Evolutionary conservation across 1,284 basidiomycete genomes (phyloP).

Genomic region (Marasmius oreades): DNA sequence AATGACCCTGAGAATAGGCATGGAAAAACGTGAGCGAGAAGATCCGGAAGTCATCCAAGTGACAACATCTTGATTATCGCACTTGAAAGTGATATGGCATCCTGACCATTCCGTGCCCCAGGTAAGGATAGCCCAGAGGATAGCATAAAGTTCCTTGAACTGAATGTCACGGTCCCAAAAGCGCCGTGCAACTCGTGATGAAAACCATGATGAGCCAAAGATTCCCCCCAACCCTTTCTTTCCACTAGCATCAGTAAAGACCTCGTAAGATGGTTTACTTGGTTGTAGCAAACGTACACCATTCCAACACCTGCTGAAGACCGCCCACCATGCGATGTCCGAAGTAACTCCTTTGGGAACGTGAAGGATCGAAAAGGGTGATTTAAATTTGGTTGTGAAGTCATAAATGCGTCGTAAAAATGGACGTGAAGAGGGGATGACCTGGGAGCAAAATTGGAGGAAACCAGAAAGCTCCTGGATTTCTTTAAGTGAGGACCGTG

Average conservation of each 20-base stretch:
- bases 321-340: conserved; percentile 11
- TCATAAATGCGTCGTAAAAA: no score
- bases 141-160: conserved; percentile 22
- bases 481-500: no score
- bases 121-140: conserved; percentile 18
- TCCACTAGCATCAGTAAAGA: conserved; percentile 10
- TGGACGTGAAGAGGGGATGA: no score
- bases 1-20: background rate
- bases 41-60: background rate
- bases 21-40: background rate
- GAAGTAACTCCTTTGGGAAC: no score
- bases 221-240: conserved; percentile 6
- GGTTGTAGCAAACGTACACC: background rate
- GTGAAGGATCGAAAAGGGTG: no score
- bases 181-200: conserved; percentile 12
- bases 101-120: conserved; percentile 17
- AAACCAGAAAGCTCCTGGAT: no score
- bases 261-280: background rate
- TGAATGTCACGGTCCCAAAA: conserved; percentile 18
- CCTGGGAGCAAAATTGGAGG: no score
- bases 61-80: background rate
- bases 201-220: background rate
- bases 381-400: no score
- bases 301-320: conserved; percentile 3
- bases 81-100: background rate